phyloP scores from a whole-genome alignment of 2,329 filamentous ascomycete species.

The Talaromyces verruculosus region DNA sequence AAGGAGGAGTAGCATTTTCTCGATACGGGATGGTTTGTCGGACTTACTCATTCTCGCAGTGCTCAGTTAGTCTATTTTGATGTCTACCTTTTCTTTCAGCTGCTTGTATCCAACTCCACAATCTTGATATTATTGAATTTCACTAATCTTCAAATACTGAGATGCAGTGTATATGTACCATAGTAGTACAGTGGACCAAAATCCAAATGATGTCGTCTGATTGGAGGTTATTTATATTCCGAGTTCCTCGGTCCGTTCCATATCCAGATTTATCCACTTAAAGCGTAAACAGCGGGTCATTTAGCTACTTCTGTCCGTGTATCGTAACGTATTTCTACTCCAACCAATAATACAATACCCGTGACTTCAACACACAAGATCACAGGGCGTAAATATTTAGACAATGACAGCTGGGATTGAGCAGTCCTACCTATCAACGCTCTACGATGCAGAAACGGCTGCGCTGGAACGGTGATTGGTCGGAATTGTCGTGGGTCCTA shows the following conservation, averaged over 20 bases:
- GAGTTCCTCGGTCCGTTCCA: slow-evolving; percentile 15
- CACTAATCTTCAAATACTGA: neutral
- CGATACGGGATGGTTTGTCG: neutral
- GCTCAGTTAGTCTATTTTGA: neutral
- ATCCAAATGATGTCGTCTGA: neutral
- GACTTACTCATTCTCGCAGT: neutral
- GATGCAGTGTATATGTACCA: neutral
- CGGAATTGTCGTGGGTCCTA: neutral
- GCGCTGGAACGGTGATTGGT: neutral
- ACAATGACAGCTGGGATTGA: neutral
- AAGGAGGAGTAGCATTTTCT: neutral
- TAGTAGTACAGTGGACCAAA: too few relatives aligned
- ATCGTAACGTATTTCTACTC: neutral
- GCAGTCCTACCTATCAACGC: neutral
- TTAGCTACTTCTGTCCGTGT: neutral
- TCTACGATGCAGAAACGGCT: neutral
- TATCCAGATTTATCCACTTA: neutral
- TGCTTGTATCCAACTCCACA: neutral
- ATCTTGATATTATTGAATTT: neutral
- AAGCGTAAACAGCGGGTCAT: neutral
- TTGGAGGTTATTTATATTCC: slow-evolving; percentile 13
- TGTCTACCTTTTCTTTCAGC: too few relatives aligned
- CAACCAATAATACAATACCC: neutral
- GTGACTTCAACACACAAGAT: neutral
- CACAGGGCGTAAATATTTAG: neutral